Percentiles rank a stretch among this genome's conserved stretches.
These are phyloP conservation scores for Cadophora sp. DNA, from an alignment of 2,329 filamentous ascomycete genomes.

Conservation along the genomic window DNA sequence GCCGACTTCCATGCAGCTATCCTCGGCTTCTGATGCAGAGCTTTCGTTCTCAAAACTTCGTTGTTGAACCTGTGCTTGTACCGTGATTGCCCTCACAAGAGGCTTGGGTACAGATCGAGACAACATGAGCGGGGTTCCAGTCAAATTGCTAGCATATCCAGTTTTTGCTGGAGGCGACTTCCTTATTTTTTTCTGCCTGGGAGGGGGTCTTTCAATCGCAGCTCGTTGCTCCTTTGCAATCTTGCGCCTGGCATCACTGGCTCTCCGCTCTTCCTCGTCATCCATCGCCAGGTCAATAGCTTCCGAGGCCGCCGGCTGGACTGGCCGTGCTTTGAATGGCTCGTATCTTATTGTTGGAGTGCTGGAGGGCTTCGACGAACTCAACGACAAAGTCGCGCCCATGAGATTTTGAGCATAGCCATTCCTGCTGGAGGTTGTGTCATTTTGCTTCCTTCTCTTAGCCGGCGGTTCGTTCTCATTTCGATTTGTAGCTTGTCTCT, in stretches of 20 bases:
- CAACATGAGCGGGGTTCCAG: conserved; percentile 38
- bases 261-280: conserved; percentile 28
- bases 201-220: conserved; percentile 6
- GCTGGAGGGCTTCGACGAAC: conserved; percentile 44
- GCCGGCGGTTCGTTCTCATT: conserved; percentile 44
- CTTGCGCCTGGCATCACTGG: conserved; percentile 2
- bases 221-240: conserved; percentile 8
- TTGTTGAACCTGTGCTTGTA: neutral
- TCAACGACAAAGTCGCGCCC: conserved; percentile 53
- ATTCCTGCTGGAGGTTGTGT: conserved; percentile 52
- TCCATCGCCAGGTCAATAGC: conserved; percentile 41
- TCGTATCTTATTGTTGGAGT: conserved; percentile 40
- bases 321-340: conserved; percentile 30
- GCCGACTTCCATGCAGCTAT: neutral
- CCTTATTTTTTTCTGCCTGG: conserved; percentile 27
- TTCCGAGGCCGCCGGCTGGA: conserved; percentile 15
- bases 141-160: conserved; percentile 43
- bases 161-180: conserved; percentile 32
- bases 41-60: neutral
- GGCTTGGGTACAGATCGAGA: conserved; percentile 21
- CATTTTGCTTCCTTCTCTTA: conserved; percentile 52
- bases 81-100: neutral
- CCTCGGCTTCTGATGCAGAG: neutral
- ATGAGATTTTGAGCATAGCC: conserved; percentile 60
- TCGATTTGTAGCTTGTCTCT: conserved; percentile 49